Evolutionary conservation across 352 stramenopile genomes (phyloP), one percentile per base, ranked within the genome.

Genomic region (Phytophthora sojae): DNA sequence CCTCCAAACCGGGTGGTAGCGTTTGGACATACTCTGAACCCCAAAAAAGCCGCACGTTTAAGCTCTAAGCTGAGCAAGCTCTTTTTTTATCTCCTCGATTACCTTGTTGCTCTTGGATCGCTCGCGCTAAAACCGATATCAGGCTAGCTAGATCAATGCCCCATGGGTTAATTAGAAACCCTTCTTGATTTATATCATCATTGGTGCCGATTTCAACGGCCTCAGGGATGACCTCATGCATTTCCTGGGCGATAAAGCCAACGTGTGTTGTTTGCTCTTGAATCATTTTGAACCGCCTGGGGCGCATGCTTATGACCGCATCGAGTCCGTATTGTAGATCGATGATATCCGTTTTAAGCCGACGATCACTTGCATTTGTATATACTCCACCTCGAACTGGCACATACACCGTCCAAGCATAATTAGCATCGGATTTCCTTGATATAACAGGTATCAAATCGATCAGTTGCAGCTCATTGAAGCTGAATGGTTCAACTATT

Each of bases 291-390:
- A 29, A 29, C 4, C 26, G 26, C 14, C 23, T 50, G 0, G 54
- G 54, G 12, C 15, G 5, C 54, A 61, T 61, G 0, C 21, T 6
- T 2, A 61, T 29, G 3, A 61, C 11, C 3, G 15, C 5, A 23
- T 9, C 9, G 8, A 61, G 35, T 1, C 55, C 57, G 47, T 63
- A 63, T 29, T 23, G 42, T 2, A 45, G 35, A 32, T 54, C 57
- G 0, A 23, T 11, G 8, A 63, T 63, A 26, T 63, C 25, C 30
- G 4, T 15, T 19, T 63, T 63, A 6, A 55, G 7, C 0, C 57
- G 4, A 0, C 25, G 12, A 51, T 63, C 57, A 12, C 21, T 45
- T 19, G 57, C 57, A 55, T 63, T 63, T 7, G 57, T 63, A n/a
- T 55, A 63, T 1, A 23, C 4, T 19, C 42, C 57, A 0, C 7